These are phyloP conservation scores for Pyrrhoderma noxium DNA, from an alignment of 1,284 basidiomycete species.

Conservation along the genomic window DNA sequence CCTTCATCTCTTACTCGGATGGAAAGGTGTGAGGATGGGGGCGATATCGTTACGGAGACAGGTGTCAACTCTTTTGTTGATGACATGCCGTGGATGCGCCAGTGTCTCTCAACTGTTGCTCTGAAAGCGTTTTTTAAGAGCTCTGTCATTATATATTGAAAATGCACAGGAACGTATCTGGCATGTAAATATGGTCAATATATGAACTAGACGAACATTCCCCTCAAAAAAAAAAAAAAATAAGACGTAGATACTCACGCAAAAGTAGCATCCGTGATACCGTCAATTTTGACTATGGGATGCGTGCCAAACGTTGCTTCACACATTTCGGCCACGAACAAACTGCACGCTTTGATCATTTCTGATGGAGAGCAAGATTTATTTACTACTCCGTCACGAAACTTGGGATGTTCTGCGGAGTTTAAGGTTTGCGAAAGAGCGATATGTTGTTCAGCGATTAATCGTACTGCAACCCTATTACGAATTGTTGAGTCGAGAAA, in stretches of 20 bases:
- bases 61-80: constrained; percentile 44
- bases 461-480: constrained; percentile 79
- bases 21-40: constrained; percentile 56
- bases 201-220: background rate
- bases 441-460: constrained; percentile 91
- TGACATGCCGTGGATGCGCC: constrained; percentile 33
- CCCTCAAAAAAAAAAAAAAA: background rate
- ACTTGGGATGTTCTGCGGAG: constrained; percentile 26
- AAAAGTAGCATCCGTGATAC: constrained; percentile 63
- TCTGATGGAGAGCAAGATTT: constrained; percentile 58
- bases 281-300: constrained; percentile 64
- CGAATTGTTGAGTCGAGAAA: constrained; percentile 85
- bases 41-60: constrained; percentile 66
- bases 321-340: constrained; percentile 76
- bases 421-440: constrained; percentile 64
- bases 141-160: constrained; percentile 85
- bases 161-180: constrained; percentile 82
- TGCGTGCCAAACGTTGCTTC: constrained; percentile 77
- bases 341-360: constrained; percentile 72
- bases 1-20: constrained; percentile 82
- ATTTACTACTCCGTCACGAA: constrained; percentile 62
- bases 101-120: constrained; percentile 77
- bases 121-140: constrained; percentile 87
- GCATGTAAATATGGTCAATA: background rate
- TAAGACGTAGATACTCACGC: constrained; percentile 44